phyloP scores from a whole-genome alignment of 306 rosid genomes.

The Begonia fuchsioides region DNA sequence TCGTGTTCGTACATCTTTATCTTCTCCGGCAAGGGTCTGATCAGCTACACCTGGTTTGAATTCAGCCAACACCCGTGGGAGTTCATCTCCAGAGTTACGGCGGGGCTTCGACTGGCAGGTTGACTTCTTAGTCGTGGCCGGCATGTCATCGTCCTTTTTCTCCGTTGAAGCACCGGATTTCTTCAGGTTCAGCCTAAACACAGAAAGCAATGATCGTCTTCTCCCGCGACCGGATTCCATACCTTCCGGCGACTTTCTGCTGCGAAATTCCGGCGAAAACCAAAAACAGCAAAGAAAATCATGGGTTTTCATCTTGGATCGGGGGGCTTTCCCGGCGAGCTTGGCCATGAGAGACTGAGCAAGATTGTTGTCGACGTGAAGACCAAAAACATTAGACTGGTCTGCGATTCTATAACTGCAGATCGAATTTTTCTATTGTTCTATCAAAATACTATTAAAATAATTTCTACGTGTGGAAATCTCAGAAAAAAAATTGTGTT shows the following conservation, averaged over 20 bases:
- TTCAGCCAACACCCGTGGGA: not conserved
- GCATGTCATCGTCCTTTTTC: not conserved
- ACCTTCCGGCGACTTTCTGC: not conserved
- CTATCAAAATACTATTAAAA: no score
- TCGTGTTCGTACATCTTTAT: no score
- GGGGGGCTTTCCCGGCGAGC: constrained; percentile 7
- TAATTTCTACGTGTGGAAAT: no score
- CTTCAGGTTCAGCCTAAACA: not conserved
- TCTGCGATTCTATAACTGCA: not conserved
- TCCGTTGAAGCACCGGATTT: not conserved
- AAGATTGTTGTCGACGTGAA: no score
- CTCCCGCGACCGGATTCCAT: not conserved
- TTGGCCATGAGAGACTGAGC: no score
- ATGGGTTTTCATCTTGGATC: constrained; percentile 13
- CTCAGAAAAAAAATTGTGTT: no score
- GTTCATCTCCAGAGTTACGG: not conserved
- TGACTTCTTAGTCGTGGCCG: not conserved
- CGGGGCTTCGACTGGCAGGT: not conserved
- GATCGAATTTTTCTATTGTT: no score
- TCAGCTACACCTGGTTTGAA: not conserved
- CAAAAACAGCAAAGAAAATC: constrained; percentile 36
- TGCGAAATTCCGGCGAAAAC: constrained; percentile 1
- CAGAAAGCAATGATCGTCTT: not conserved
- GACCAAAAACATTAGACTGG: not conserved
- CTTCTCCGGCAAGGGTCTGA: no score